Evolutionary conservation across 495 filamentous ascomycete species (phyloP).

Genomic region (Penicillium coffeae): DNA sequence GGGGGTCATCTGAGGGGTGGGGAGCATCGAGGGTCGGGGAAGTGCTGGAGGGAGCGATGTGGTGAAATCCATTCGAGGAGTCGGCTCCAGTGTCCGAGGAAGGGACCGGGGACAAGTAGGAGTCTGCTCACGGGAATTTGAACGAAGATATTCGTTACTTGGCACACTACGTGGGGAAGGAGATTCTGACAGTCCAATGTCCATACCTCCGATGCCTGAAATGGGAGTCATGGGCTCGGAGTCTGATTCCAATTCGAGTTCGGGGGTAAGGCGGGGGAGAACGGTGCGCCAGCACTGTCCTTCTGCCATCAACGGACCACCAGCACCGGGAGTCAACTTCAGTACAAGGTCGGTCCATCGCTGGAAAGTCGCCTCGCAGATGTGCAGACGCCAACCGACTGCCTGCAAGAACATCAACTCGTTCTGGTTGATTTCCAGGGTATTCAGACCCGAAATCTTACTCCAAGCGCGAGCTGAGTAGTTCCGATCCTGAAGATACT

Average conservation of each 20-base stretch:
- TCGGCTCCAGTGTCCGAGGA: constrained; percentile 60
- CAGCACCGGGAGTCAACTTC: constrained; percentile 66
- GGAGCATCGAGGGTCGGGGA: constrained; percentile 62
- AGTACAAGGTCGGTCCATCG: constrained; percentile 89
- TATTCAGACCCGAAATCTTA: constrained; percentile 91
- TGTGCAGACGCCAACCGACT: constrained; percentile 91
- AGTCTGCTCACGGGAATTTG: constrained; percentile 36
- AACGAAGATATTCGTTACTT: constrained; percentile 17
- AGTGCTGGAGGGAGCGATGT: constrained; percentile 40
- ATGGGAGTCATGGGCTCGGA: constrained; percentile 30
- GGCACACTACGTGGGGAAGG: constrained; percentile 33
- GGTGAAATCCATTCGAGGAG: constrained; percentile 28
- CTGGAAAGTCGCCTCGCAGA: constrained; percentile 81
- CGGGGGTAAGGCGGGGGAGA: constrained; percentile 73
- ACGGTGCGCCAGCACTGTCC: constrained; percentile 67
- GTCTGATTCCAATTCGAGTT: constrained; percentile 41
- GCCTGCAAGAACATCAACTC: constrained; percentile 89
- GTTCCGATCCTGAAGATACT: constrained; percentile 96
- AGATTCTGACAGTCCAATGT: constrained; percentile 28
- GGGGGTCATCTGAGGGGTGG: constrained; percentile 79
- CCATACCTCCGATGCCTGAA: constrained; percentile 27
- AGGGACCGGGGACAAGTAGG: constrained; percentile 42
- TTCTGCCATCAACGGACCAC: constrained; percentile 25
- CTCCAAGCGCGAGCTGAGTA: constrained; percentile 97
- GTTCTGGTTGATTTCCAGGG: constrained; percentile 90